phyloP scores from a whole-genome alignment of 2,329 filamentous ascomycete species.

The Sporothrix globosa region DNA sequence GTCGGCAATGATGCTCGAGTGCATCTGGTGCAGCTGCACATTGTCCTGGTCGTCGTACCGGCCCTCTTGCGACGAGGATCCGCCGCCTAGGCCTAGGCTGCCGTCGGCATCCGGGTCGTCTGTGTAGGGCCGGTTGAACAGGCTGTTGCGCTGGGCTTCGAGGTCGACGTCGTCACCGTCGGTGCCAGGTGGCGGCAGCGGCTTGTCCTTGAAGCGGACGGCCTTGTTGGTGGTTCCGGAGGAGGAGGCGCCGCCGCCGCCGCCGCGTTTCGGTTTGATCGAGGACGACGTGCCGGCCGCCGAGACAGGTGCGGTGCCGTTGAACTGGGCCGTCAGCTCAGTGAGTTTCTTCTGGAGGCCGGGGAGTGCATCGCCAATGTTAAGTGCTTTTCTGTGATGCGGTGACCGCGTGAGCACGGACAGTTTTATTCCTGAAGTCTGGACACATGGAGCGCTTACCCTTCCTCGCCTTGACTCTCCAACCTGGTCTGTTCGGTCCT shows the following conservation, averaged over 20 bases:
- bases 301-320: slow-evolving; percentile 56
- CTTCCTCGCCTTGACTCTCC: slow-evolving; percentile 64
- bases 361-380: slow-evolving; percentile 66
- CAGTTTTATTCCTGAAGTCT: too few species aligned
- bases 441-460: slow-evolving; percentile 47
- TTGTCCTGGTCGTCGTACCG: slow-evolving; percentile 63
- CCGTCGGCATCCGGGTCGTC: slow-evolving; percentile 66
- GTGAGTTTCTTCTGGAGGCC: slow-evolving; percentile 73
- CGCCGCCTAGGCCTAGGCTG: slow-evolving; percentile 45
- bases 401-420: too few species aligned
- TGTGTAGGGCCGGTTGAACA: slow-evolving; percentile 63
- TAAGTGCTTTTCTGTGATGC: slow-evolving; percentile 48
- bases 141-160: slow-evolving; percentile 41
- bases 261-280: slow-evolving; percentile 50
- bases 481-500: slow-evolving; percentile 66
- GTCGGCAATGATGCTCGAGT: slow-evolving; percentile 76
- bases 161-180: slow-evolving; percentile 46
- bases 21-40: slow-evolving; percentile 83
- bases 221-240: slow-evolving; percentile 57
- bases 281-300: slow-evolving; percentile 47
- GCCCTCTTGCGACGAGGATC: slow-evolving; percentile 27
- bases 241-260: slow-evolving; percentile 37
- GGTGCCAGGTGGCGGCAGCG: slow-evolving; percentile 58
- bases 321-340: slow-evolving; percentile 80
- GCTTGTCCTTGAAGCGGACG: slow-evolving; percentile 79